Conservation (phyloP, 768 basidiomycete genomes). For the Leccinum longicurvipes region DNA sequence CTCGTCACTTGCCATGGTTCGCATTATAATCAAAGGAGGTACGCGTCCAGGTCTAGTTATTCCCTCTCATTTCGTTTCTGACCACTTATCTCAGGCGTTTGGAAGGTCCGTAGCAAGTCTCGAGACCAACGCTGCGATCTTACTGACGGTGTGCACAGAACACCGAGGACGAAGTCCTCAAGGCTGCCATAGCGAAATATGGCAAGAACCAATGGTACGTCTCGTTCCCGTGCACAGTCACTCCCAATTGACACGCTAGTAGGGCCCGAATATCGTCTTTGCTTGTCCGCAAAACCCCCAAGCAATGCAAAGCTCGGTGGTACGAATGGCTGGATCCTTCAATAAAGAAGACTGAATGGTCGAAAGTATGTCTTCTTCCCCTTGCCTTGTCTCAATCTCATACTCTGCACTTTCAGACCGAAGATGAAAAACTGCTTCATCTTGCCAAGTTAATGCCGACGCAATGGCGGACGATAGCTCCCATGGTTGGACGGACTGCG, state of each 20-base stretch:
- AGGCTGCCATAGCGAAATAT: constrained; percentile 97
- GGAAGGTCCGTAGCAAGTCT: constrained; percentile 56
- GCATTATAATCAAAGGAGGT: constrained; percentile 92
- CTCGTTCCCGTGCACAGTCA: background rate
- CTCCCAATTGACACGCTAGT: background rate
- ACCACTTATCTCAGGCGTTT: constrained; percentile 53
- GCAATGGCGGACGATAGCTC: constrained; percentile 99
- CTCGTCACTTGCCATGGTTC: constrained; percentile 54
- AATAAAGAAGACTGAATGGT: constrained; percentile 99
- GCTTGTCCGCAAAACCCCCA: constrained; percentile 96
- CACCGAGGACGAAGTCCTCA: constrained; percentile 97
- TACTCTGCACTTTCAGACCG: constrained; percentile 52
- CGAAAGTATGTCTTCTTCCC: constrained; percentile 57
- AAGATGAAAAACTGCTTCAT: constrained; percentile 97
- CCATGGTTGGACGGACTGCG: constrained; percentile 96
- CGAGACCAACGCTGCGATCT: background rate
- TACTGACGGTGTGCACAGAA: constrained; percentile 47
- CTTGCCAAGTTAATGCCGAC: constrained; percentile 99
- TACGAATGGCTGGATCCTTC: constrained; percentile 99
- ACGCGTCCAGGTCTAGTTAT: constrained; percentile 22
- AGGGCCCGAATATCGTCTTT: constrained; percentile 98
- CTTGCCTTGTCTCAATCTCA: background rate
- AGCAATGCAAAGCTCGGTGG: constrained; percentile 99
- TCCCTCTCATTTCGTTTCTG: background rate
- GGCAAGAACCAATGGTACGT: constrained; percentile 91